Conservation (phyloP, 2,329 filamentous ascomycete species). For the Atkinsonella hypoxylon region DNA sequence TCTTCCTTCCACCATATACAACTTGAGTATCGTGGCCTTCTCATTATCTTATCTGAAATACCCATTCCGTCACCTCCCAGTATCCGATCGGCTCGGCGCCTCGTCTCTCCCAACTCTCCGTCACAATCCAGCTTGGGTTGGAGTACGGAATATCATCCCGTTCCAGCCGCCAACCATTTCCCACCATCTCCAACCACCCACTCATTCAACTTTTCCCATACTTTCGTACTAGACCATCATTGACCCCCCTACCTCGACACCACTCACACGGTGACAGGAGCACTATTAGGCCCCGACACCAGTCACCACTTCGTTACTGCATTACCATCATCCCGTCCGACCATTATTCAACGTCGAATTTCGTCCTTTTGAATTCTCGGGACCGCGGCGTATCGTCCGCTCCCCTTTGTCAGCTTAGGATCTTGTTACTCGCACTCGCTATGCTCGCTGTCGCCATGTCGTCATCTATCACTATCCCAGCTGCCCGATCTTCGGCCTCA, state of each 20-base stretch:
- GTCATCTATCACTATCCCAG: conserved; percentile 58
- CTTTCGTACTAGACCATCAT: background rate
- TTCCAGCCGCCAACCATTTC: background rate
- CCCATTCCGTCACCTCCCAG: too few species aligned
- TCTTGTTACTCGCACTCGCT: background rate
- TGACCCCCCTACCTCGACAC: background rate
- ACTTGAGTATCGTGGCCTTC: too few species aligned
- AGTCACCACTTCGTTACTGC: background rate
- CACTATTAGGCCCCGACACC: background rate
- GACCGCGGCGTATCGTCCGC: background rate
- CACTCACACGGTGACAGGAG: background rate
- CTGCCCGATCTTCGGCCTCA: conserved; percentile 23
- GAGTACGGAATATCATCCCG: background rate
- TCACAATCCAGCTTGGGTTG: background rate
- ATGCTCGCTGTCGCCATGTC: conserved; percentile 35
- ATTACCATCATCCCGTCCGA: background rate
- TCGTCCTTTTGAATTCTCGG: background rate
- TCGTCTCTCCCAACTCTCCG: background rate
- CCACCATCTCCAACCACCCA: background rate
- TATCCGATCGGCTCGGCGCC: too few species aligned
- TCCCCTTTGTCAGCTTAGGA: background rate
- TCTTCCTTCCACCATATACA: background rate
- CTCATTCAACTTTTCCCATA: background rate
- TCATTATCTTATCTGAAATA: too few species aligned
- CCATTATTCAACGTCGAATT: background rate